Base-by-base conservation (phyloP, 106 monocot species). In the Acanthochlamys bracteata region DNA sequence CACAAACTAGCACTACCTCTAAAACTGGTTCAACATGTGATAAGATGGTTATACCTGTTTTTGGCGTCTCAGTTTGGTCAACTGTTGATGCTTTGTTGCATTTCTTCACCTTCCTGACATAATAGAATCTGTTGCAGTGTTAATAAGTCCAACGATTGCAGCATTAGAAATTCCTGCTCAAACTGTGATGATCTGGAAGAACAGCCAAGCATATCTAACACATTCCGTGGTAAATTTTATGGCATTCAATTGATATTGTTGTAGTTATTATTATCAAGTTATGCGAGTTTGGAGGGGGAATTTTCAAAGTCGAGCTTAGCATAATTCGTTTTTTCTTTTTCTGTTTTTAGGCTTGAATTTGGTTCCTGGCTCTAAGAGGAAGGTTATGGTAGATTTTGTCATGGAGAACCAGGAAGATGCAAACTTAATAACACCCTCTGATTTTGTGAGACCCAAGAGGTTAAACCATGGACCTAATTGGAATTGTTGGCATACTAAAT, bases 321-420 rank as follows among this genome's bases (percentile, higher is more conserved):
- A 58, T 10, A 57, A 20, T 52, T 19, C 22, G 39, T 10, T 64
- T 66, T 27, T 39, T 33, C 46, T 10, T 41, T 57, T n/a, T 17
- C 23, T 7, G 25, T 33, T 4, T 69, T 13, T 68, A 89, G 89
- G 84, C 68, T 60, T 85, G 55, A 77, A 84, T 66, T 60, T 77
- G 57, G 64, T 79, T 61, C 79, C 81, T 64, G 84, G 84, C 20
- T 84, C 79, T 6, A 89, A 89, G 71, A 84, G 89, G 67, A 89
- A 82, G 57, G 68, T 17, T n/a, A 19, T 63, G 74, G 39, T 61
- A 53, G 41, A n/a, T 39, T 59, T 19, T 60, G 69, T 41, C 64
- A 46, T 10, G 65, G 63, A 24, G 72, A 56, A 25, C 42, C 55
- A 25, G 59, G 20, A 13, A 27, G 70, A 66, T 7, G n/a, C n/a